These are phyloP conservation scores for Lasiodiplodia citricola DNA, from an alignment of 2,329 filamentous ascomycete genomes.

Conservation along the genomic window DNA sequence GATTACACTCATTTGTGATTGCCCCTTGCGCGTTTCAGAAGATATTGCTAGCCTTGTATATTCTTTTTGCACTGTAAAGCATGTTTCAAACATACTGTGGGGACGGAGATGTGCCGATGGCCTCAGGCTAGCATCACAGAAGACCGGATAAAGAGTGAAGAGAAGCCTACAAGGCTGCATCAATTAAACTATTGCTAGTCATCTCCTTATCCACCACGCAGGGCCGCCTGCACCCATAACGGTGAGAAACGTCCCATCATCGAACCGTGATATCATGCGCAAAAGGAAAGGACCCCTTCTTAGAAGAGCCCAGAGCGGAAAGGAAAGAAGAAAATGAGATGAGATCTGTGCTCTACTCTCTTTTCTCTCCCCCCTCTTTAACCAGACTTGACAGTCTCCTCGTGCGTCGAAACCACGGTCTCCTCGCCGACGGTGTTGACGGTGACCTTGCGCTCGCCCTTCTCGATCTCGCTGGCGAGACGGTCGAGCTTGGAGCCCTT, in stretches of 20 bases:
- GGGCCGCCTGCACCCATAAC: too few species aligned
- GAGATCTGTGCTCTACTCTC: background rate
- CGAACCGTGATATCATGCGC: background rate
- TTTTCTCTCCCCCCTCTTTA: too few species aligned
- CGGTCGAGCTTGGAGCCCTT: conserved; percentile 42
- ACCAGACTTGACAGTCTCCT: background rate
- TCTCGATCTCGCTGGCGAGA: conserved; percentile 43
- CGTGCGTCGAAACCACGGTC: background rate
- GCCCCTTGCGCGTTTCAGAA: too few species aligned
- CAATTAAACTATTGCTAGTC: background rate
- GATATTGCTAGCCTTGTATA: too few species aligned
- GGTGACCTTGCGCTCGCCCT: conserved; percentile 33
- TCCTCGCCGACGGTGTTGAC: background rate
- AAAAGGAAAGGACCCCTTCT: background rate
- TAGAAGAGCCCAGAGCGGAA: too few species aligned
- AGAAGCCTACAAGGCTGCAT: background rate
- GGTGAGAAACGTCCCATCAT: background rate
- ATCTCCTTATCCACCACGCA: background rate
- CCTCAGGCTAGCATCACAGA: too few species aligned
- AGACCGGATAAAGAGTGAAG: background rate
- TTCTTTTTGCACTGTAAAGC: background rate
- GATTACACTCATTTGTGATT: too few species aligned
- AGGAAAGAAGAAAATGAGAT: background rate
- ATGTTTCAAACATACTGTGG: background rate
- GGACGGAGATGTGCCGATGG: too few species aligned